Conservation (phyloP, 441 rosid genomes). For the Pelargonium myrrhifolium region DNA sequence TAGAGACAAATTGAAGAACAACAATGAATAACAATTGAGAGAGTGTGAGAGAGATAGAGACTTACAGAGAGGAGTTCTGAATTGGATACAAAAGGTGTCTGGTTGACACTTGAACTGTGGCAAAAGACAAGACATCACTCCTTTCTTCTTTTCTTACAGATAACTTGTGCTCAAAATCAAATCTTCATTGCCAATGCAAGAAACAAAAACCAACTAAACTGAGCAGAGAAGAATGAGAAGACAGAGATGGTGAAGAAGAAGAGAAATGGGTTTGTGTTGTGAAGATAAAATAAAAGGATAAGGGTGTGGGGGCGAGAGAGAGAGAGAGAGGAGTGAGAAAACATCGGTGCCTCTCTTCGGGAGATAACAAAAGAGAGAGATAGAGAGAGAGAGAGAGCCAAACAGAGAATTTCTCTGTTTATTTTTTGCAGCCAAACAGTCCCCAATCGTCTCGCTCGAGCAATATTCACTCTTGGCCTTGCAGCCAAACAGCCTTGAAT, state of each 20-base stretch:
- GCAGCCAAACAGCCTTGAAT: no score
- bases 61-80: slow-evolving; percentile 42
- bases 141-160: neutral
- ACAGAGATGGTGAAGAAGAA: neutral
- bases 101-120: slow-evolving; percentile 94
- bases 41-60: slow-evolving; percentile 3
- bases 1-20: no score
- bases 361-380: slow-evolving; percentile 11
- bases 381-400: neutral
- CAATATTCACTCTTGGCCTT: no score
- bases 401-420: no score
- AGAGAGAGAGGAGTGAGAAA: slow-evolving; percentile 10
- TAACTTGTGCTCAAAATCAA: neutral
- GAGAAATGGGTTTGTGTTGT: neutral
- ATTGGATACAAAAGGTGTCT: slow-evolving; percentile 56
- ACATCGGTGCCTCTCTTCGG: slow-evolving; percentile 5
- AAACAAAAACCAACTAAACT: neutral
- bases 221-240: neutral
- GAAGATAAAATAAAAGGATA: slow-evolving; percentile 30
- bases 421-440: no score
- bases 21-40: neutral
- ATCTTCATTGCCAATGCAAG: neutral
- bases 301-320: slow-evolving; percentile 23
- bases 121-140: slow-evolving; percentile 74
- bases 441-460: no score